Evolutionary conservation across 1,284 basidiomycete genomes (phyloP).

Genomic region (Neotropicomus parvogracilis): DNA sequence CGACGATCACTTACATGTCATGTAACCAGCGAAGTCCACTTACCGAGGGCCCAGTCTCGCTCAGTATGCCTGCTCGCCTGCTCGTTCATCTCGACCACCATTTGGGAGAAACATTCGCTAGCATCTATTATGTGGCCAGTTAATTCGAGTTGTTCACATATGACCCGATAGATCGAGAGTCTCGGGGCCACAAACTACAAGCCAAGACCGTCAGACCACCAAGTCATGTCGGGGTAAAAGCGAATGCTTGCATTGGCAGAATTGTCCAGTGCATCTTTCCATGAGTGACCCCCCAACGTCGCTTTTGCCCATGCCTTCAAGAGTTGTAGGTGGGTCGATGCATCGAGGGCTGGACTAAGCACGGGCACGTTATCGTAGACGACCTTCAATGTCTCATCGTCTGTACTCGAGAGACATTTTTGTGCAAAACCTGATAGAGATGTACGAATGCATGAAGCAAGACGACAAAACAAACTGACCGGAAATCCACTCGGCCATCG

Average conservation of each 20-base stretch:
- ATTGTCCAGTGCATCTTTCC: neutral
- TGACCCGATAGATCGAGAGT: neutral
- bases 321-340: too few species aligned
- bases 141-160: neutral
- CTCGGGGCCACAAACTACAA: neutral
- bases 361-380: too few species aligned
- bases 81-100: neutral
- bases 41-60: neutral
- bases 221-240: neutral
- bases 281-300: neutral
- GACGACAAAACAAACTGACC: neutral
- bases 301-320: slow-evolving; percentile 2
- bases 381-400: too few species aligned
- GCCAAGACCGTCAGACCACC: neutral
- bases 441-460: neutral
- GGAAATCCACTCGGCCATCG: neutral
- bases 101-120: neutral
- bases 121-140: neutral
- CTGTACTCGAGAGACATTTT: neutral
- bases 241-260: neutral
- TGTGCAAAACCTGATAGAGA: neutral
- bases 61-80: neutral
- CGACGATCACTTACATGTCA: too few species aligned
- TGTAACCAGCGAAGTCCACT: neutral
- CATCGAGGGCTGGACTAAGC: neutral